These are phyloP conservation scores for Cryphonectria naterciae DNA, from an alignment of 2,329 filamentous ascomycete species.

Conservation along the genomic window DNA sequence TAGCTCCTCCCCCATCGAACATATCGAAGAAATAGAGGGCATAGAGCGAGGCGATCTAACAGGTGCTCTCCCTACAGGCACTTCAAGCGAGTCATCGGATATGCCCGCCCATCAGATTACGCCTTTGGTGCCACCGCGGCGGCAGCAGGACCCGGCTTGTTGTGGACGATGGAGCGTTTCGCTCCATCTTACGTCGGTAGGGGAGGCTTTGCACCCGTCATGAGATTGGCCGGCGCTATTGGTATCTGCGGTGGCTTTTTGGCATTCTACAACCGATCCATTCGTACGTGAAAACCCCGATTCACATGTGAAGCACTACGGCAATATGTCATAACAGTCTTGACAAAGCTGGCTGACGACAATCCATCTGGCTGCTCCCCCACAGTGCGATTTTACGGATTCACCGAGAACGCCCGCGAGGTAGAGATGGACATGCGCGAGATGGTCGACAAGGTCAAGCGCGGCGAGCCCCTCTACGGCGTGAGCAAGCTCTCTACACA, in stretches of 20 bases:
- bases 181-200: slow-evolving; percentile 83
- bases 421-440: slow-evolving; percentile 96
- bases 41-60: slow-evolving; percentile 37
- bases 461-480: slow-evolving; percentile 87
- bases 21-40: neutral
- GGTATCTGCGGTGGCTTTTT: slow-evolving; percentile 80
- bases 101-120: slow-evolving; percentile 87
- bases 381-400: slow-evolving; percentile 92
- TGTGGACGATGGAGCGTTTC: slow-evolving; percentile 80
- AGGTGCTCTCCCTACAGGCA: slow-evolving; percentile 60
- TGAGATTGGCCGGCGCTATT: slow-evolving; percentile 77
- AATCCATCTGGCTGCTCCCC: neutral
- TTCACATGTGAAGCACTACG: neutral
- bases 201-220: slow-evolving; percentile 78
- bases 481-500: slow-evolving; percentile 77
- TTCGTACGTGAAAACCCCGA: slow-evolving; percentile 63
- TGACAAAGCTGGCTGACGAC: slow-evolving; percentile 15
- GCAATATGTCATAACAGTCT: neutral
- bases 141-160: slow-evolving; percentile 72
- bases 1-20: neutral
- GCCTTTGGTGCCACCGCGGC: slow-evolving; percentile 68
- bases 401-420: slow-evolving; percentile 89
- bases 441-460: slow-evolving; percentile 97
- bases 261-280: slow-evolving; percentile 82
- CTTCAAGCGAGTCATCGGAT: slow-evolving; percentile 85